Conservation (phyloP, 176 grass and related monocot species). For the Aechmea fasciata region DNA sequence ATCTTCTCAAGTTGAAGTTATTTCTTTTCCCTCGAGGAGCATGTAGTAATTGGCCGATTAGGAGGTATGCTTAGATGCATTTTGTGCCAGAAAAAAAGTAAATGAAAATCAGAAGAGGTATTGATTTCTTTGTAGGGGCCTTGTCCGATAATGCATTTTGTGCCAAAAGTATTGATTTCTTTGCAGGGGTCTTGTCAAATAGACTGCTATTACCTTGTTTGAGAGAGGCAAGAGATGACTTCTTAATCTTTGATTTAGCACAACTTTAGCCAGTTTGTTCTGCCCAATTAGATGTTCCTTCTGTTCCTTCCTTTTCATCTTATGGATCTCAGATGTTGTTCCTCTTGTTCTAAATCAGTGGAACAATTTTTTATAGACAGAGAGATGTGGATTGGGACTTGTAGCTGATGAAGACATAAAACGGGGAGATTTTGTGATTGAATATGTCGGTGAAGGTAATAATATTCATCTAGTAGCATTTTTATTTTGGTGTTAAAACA, state of each 20-base stretch:
- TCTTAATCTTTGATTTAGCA: neutral
- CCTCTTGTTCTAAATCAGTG: neutral
- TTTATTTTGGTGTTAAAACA: neutral
- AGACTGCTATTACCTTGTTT: too few species aligned
- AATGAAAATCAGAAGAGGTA: too few species aligned
- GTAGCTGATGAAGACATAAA: constrained; percentile 19
- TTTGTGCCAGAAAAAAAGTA: too few species aligned
- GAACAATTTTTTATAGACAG: constrained; percentile 12
- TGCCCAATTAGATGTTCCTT: neutral
- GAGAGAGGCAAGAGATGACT: neutral
- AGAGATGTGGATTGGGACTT: constrained; percentile 18
- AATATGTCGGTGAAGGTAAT: constrained; percentile 26
- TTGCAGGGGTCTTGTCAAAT: too few species aligned
- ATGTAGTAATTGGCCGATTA: too few species aligned
- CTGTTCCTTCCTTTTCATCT: neutral
- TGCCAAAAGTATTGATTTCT: too few species aligned
- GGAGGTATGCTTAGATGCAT: too few species aligned
- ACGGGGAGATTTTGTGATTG: constrained; percentile 26
- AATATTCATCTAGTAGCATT: neutral
- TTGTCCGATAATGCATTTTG: too few species aligned
- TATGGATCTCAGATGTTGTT: neutral
- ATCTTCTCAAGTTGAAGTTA: too few species aligned
- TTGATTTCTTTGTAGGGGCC: too few species aligned
- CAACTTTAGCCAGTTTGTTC: neutral
- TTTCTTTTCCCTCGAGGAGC: too few species aligned